Base-by-base conservation (phyloP, 2,329 filamentous ascomycete genomes). In the Ceratocystis eucalypticola region DNA sequence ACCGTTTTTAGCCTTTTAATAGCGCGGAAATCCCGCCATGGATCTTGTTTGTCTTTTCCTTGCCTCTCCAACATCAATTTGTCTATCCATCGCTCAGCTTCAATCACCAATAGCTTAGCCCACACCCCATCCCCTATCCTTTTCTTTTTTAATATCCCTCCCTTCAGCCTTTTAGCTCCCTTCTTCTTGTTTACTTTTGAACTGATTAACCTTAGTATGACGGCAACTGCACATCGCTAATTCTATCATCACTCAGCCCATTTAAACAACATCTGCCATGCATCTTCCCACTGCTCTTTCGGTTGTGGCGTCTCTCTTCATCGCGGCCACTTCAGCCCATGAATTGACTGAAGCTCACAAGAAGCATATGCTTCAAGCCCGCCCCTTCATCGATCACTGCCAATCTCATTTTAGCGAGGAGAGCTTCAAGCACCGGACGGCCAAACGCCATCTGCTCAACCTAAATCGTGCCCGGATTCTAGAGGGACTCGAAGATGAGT, bases 301-400 rank as follows among this genome's bases (percentile, higher is more conserved):
- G 7, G 48, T 67, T 63, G 69, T 53, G 33, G 62, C 33, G 22
- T 30, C 57, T 6, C 53, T 66, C 12, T 25, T 44, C 6, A 44
- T 8, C 22, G 45, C 20, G 37, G 53, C 37, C 37, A 12, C 30
- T 37, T 30, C 55, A 5, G 61, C 48, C 17, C 62, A 66, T 61
- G 55, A 68, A 8, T 22, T 65, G n/a, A 63, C 63, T 17, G 33
- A 66, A 12, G 30, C n/a, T 45, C 53, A 67, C 6, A 61, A 50
- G 25, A 33, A 55, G 8, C 46, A 63, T n/a, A 66, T 68, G 25
- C 48, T 46, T 55, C 53, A 45, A 28, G 45, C 44, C 12, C 45
- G 48, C 37, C 62, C 63, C 10, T 53, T 62, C 15, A 64, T 71
- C 5, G 66, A 62, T 22, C 69, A 69, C 37, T 71, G 70, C 65